Percentiles rank a stretch among this genome's conserved stretches.
Conservation (phyloP, 768 basidiomycete genomes). For the Mycena crocata region DNA sequence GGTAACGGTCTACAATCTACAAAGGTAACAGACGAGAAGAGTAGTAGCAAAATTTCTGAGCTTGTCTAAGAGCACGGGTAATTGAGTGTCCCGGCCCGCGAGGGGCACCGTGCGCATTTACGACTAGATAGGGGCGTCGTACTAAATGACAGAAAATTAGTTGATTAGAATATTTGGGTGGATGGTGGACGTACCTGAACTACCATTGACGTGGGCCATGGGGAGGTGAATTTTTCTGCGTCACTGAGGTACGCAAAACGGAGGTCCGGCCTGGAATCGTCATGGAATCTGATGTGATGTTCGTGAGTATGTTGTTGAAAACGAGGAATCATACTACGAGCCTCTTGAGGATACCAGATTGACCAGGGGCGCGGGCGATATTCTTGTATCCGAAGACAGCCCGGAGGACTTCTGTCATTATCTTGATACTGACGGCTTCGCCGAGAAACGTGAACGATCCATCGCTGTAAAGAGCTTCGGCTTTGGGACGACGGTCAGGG, state of each 20-base stretch:
- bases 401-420: slow-evolving; percentile 71
- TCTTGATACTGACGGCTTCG: slow-evolving; percentile 66
- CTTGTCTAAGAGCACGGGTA: too few relatives aligned
- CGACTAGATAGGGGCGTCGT: slow-evolving; percentile 11
- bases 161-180: background rate
- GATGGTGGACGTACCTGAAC: slow-evolving; percentile 55
- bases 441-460: slow-evolving; percentile 60
- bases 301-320: background rate
- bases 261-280: slow-evolving; percentile 59
- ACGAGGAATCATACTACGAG: slow-evolving; percentile 34
- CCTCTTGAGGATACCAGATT: slow-evolving; percentile 73
- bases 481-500: slow-evolving; percentile 56
- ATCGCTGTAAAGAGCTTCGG: slow-evolving; percentile 59
- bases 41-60: too few relatives aligned
- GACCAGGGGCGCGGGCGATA: slow-evolving; percentile 73
- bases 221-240: slow-evolving; percentile 58
- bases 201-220: slow-evolving; percentile 78
- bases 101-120: too few relatives aligned
- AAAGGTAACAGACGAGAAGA: too few relatives aligned
- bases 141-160: slow-evolving; percentile 9
- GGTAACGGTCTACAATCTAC: too few relatives aligned
- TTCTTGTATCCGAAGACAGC: slow-evolving; percentile 70
- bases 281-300: slow-evolving; percentile 58
- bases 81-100: too few relatives aligned
- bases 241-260: slow-evolving; percentile 67